These are phyloP conservation scores for Aureobasidium subglaciale DNA, from an alignment of 2,329 filamentous ascomycete species.

Conservation along the genomic window DNA sequence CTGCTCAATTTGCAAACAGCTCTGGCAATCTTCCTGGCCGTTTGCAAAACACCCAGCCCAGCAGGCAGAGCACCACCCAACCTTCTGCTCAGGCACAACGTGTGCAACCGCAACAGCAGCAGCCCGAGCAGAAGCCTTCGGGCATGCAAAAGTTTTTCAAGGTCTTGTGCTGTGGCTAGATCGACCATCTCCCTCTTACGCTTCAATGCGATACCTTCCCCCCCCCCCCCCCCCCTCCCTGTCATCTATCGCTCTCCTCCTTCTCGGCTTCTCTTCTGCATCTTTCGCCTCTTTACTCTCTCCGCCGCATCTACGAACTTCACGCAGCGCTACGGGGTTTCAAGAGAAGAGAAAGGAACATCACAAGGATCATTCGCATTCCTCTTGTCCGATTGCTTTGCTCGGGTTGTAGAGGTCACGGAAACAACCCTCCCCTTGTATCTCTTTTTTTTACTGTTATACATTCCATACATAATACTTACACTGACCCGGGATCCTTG, in stretches of 20 bases:
- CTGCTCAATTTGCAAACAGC: constrained; percentile 95
- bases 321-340: not conserved
- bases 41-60: constrained; percentile 14
- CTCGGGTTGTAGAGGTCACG: not conserved
- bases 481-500: not conserved
- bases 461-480: constrained; percentile 14
- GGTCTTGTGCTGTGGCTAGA: constrained; percentile 74
- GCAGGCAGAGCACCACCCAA: constrained; percentile 17
- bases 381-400: not conserved
- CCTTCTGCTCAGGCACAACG: constrained; percentile 20
- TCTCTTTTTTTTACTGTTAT: constrained; percentile 12
- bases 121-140: constrained; percentile 64
- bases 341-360: constrained; percentile 1
- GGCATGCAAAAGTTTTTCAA: constrained; percentile 92
- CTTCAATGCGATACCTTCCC: too few species aligned
- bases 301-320: constrained; percentile 4
- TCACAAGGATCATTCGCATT: not conserved
- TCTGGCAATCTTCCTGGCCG: constrained; percentile 66
- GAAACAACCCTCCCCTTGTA: not conserved
- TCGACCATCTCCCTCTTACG: not conserved
- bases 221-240: not conserved
- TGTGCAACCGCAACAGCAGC: constrained; percentile 39
- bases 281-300: constrained; percentile 2
- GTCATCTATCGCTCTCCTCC: not conserved
- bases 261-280: constrained; percentile 4